Percentiles rank a stretch among this genome's conserved stretches.
These are phyloP conservation scores for Henningerozyma blattae DNA, from an alignment of 805 yeast genomes.

Conservation along the genomic window DNA sequence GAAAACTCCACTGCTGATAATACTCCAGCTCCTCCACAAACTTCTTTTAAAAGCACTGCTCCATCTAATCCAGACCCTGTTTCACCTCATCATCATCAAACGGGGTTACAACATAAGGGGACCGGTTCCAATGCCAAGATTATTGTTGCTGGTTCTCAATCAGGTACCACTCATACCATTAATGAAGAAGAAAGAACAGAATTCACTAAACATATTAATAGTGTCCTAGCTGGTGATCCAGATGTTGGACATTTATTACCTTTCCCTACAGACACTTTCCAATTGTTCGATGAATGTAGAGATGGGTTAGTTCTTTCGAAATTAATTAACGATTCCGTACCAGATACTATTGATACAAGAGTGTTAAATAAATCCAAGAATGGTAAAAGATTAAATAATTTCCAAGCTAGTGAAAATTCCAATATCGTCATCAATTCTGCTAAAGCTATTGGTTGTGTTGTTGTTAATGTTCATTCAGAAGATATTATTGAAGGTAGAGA, in stretches of 20 bases:
- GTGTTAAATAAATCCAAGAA: conserved; percentile 81
- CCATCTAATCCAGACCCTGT: conserved; percentile 4
- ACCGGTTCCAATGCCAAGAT: conserved; percentile 58
- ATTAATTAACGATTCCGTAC: conserved; percentile 93
- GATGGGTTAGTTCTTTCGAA: conserved; percentile 91
- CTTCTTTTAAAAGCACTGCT: conserved; percentile 20
- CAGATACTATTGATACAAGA: conserved; percentile 96
- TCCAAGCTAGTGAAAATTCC: conserved; percentile 94
- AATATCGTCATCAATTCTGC: conserved; percentile 97
- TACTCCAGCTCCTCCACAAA: conserved; percentile 17
- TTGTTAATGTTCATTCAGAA: conserved; percentile 93
- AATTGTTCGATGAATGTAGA: conserved; percentile 89
- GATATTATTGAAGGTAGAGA: conserved; percentile 92
- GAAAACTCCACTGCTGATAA: conserved; percentile 21
- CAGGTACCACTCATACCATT: conserved; percentile 92
- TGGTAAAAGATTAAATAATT: conserved; percentile 75
- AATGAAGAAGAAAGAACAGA: conserved; percentile 94
- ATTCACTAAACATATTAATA: conserved; percentile 91
- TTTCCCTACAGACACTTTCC: conserved; percentile 86
- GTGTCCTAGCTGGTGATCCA: conserved; percentile 79
- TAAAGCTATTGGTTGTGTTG: conserved; percentile 97
- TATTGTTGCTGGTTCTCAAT: conserved; percentile 71
- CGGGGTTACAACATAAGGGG: conserved; percentile 36
- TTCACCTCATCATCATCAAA: conserved; percentile 18
- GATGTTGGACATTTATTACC: conserved; percentile 81